Percentiles rank a stretch among this genome's conserved stretches.
Evolutionary conservation across 2,329 filamentous ascomycete species (phyloP).

Genomic region (Ophiognomonia clavigignenti-juglandacearum): DNA sequence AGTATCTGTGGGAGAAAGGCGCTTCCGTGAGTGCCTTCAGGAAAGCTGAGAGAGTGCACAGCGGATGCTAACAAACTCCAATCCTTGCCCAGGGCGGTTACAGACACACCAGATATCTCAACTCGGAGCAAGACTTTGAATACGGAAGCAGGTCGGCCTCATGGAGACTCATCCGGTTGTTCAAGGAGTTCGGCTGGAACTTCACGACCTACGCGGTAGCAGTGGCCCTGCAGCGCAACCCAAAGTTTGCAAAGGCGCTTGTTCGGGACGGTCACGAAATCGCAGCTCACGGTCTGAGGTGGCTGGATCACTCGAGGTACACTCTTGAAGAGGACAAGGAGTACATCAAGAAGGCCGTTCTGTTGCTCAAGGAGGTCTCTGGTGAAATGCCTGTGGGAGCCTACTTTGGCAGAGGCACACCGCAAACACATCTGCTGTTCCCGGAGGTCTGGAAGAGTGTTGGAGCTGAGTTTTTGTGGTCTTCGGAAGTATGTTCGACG

Average conservation of each 20-base stretch:
- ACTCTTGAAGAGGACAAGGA: constrained; percentile 30
- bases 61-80: not conserved
- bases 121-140: constrained; percentile 22
- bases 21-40: constrained; percentile 13
- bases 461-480: constrained; percentile 23
- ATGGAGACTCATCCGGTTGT: constrained; percentile 35
- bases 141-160: constrained; percentile 22
- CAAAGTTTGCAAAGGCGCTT: constrained; percentile 32
- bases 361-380: constrained; percentile 27
- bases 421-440: constrained; percentile 22
- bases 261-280: constrained; percentile 36
- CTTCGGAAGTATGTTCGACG: constrained; percentile 17
- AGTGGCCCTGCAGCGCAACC: constrained; percentile 34
- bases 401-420: constrained; percentile 29
- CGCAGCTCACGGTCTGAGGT: constrained; percentile 34
- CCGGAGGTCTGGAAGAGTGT: constrained; percentile 25
- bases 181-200: constrained; percentile 35
- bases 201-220: constrained; percentile 38
- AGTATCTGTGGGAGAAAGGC: constrained; percentile 23
- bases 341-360: constrained; percentile 32
- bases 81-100: constrained; percentile 9
- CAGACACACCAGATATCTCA: constrained; percentile 20
- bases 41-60: not conserved
- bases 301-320: constrained; percentile 37
- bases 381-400: constrained; percentile 29